Conservation (phyloP, 805 yeast genomes). For the Saccharomycopsis microspora region DNA sequence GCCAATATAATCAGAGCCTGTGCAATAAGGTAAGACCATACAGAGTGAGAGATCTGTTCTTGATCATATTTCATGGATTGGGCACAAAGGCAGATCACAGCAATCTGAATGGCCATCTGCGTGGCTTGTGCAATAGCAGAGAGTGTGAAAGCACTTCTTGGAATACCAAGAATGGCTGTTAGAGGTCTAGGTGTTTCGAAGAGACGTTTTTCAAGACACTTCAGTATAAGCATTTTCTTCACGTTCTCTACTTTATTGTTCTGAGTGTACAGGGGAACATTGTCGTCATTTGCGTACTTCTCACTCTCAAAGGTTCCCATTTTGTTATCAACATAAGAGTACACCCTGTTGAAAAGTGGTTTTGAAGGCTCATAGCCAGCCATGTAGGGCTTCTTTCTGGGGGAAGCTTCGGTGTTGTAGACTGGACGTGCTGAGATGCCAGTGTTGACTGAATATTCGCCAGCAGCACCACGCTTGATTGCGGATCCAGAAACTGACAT, state of each 20-base stretch:
- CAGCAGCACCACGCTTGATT: not conserved
- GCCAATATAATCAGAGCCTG: constrained; percentile 15
- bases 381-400: constrained; percentile 4
- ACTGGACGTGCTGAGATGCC: not conserved
- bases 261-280: not conserved
- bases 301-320: not conserved
- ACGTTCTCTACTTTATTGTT: constrained; percentile 2
- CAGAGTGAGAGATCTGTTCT: constrained; percentile 5
- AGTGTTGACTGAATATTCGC: not conserved
- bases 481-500: not conserved
- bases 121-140: constrained; percentile 6
- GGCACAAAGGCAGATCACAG: constrained; percentile 7
- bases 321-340: constrained; percentile 8
- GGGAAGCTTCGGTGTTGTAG: not conserved
- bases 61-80: constrained; percentile 9
- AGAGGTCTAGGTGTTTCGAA: constrained; percentile 7
- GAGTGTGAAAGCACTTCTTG: constrained; percentile 10
- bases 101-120: constrained; percentile 14
- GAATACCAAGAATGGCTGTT: constrained; percentile 7
- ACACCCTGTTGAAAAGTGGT: constrained; percentile 3
- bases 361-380: not conserved
- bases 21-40: constrained; percentile 15
- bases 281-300: too few relatives aligned
- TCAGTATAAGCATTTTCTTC: constrained; percentile 2
- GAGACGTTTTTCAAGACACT: constrained; percentile 7